Base-by-base conservation (phyloP, 805 yeast genomes). In the Kodamaea lidongshanica region DNA sequence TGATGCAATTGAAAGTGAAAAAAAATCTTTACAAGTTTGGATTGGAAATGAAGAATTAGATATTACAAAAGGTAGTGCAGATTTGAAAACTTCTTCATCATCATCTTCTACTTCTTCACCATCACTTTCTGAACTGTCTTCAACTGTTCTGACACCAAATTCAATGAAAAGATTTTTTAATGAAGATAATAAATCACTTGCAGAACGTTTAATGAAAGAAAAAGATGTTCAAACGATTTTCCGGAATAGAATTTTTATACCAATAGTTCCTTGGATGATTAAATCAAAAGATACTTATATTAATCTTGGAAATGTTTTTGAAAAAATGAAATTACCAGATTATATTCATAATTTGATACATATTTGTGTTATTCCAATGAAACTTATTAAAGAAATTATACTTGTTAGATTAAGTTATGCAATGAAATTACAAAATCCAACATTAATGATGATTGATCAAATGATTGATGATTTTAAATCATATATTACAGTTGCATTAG, bases 391-490 rank as follows among this genome's bases (percentile, higher is more conserved):
- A 46, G 95, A 85, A 45, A 72, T 85, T 30, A 79, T 88, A 24
- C 69, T 70, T 19, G 72, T 83, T 23, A 70, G 96, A 41, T 61
- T 89, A 25, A 62, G 69, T 2, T 87, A 84, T 50, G 95, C 96
- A 2, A 67, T 72, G 51, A 81, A 80, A 46, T 58, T 89, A 27
- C 74, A 71, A 30, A 82, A 80, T 45, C 95, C 96, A 2, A 87
- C 96, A 0, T 74, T 88, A 77, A 82, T 86, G 87, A 84, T 86
- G 79, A 84, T 92, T 43, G 98, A 92, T 54, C 96, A 89, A 56
- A 80, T 86, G 71, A 72, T 89, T 38, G 87, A 76, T 26, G 95
- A 86, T 51, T 81, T 89, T 50, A 78, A 78, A 42, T 70, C 78
- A 2, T 86, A 85, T 50, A 72, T 89, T 34, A 70, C 73, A 27